Conservation (phyloP, 352 stramenopile genomes). For the Globisporangium perplexum region DNA sequence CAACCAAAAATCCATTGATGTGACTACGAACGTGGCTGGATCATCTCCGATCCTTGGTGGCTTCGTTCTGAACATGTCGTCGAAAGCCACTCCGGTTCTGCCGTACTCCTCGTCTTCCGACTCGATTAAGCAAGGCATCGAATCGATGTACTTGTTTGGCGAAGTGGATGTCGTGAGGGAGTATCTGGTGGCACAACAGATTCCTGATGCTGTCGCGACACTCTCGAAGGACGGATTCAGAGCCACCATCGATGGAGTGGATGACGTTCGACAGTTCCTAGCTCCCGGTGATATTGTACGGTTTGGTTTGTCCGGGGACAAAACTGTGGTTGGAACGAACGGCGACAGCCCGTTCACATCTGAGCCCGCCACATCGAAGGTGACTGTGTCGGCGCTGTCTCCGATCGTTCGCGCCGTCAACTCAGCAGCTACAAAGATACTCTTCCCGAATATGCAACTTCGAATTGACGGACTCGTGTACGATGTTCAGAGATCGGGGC, state of each 20-base stretch:
- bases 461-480: slow-evolving; percentile 89
- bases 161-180: slow-evolving; percentile 60
- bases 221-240: slow-evolving; percentile 43
- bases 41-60: slow-evolving; percentile 41
- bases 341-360: slow-evolving; percentile 57
- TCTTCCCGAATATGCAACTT: slow-evolving; percentile 81
- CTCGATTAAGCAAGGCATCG: slow-evolving; percentile 63
- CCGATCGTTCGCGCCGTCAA: slow-evolving; percentile 32
- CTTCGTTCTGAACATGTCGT: slow-evolving; percentile 42
- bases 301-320: slow-evolving; percentile 34
- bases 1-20: slow-evolving; percentile 39
- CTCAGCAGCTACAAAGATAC: slow-evolving; percentile 30
- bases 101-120: slow-evolving; percentile 52
- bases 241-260: slow-evolving; percentile 40
- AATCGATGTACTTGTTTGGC: slow-evolving; percentile 71
- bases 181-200: slow-evolving; percentile 45
- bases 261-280: slow-evolving; percentile 62
- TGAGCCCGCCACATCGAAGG: slow-evolving; percentile 36
- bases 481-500: slow-evolving; percentile 78
- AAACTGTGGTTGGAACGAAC: slow-evolving; percentile 52
- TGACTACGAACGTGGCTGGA: slow-evolving; percentile 45
- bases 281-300: slow-evolving; percentile 59
- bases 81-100: slow-evolving; percentile 37
- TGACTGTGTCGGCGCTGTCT: slow-evolving; percentile 33
- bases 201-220: slow-evolving; percentile 45